Evolutionary conservation across 139 green algal species (phyloP), one percentile per base, ranked within the genome.

Genomic region (Zygnema circumcarinatum): DNA sequence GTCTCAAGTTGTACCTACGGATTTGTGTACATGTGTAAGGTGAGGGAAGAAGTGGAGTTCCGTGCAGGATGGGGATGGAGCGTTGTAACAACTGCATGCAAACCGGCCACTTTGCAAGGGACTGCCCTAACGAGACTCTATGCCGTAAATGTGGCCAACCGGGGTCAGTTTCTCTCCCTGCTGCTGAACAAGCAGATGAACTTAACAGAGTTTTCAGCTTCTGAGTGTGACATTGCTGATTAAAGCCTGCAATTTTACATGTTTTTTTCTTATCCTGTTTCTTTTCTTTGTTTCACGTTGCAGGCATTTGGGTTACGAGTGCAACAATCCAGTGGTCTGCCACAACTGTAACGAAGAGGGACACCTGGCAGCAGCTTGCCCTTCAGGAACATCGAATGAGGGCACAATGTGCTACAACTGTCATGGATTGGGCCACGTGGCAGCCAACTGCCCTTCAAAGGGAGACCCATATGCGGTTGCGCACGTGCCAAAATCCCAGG

Each of bases 11-110:
- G n/a, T n/a, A n/a, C n/a, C n/a, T n/a, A n/a, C n/a, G n/a, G n/a
- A n/a, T n/a, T n/a, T n/a, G n/a, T n/a, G n/a, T n/a, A n/a, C n/a
- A n/a, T n/a, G n/a, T n/a, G n/a, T n/a, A n/a, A n/a, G n/a, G n/a
- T n/a, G n/a, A n/a, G n/a, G n/a, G n/a, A n/a, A n/a, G n/a, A n/a
- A n/a, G n/a, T n/a, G n/a, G n/a, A n/a, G n/a, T n/a, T n/a, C n/a
- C n/a, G n/a, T n/a, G n/a, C n/a, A 72, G 54, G 54, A 72, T 72
- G 54, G 54, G 54, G 54, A 29, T 25, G 54, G 29, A 29, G 29
- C 29, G 69, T 89, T 89, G 84, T 52, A 38, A 38, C 75, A 89
- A 89, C 84, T 89, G 84, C 76, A 89, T 86, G 84, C 84, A 88
- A 47, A 16, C 74, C 31, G 84, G 84, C 31, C 84, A 89, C 40